Base-by-base conservation (phyloP, 331 rosid species). In the Arachis monticola region DNA sequence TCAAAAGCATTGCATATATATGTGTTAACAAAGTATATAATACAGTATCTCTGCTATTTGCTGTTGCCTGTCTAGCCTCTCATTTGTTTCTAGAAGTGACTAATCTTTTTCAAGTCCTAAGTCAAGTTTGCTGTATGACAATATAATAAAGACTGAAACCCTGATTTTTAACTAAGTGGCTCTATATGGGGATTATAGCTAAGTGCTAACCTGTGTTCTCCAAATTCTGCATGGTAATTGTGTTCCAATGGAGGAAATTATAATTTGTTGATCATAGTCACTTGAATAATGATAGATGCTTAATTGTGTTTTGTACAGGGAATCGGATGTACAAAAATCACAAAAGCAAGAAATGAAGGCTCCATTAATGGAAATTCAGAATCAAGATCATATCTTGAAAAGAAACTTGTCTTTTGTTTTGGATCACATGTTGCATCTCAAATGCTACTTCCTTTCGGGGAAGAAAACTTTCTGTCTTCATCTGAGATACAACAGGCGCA, bases 401-500 rank as follows among this genome's bases (percentile, higher is more conserved):
- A 94, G 88, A 90, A 85, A 82, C 96, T 94, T 75, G 97, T 94
- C 30, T 94, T 94, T 92, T 94, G 96, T 81, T 94, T 94, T 55
- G 97, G 99, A 67, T 94, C 99, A 35, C 85, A 92, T 80, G 64
- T 94, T 74, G 93, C 97, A 64, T 86, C 99, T 67, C 93, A 86
- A 83, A 92, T 94, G 96, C 83, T 92, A 74, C 90, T 94, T 81
- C 96, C 99, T 82, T 94, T 94, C 48, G 97, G 97, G 82, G 97
- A 92, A 84, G 99, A 94, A 69, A 94, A 94, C 84, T 73, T 90
- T 38, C 88, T 94, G 52, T 94, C 97, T 51, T 84, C 92, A 56
- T 86, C 93, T 32, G 97, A 94, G 77, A 79, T 92, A 72, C 83
- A 84, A 69, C 92, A 90, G 79, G 96, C 99, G 11, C 99, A 94